phyloP scores from a whole-genome alignment of 441 rosid species.

The Melastoma candidum region DNA sequence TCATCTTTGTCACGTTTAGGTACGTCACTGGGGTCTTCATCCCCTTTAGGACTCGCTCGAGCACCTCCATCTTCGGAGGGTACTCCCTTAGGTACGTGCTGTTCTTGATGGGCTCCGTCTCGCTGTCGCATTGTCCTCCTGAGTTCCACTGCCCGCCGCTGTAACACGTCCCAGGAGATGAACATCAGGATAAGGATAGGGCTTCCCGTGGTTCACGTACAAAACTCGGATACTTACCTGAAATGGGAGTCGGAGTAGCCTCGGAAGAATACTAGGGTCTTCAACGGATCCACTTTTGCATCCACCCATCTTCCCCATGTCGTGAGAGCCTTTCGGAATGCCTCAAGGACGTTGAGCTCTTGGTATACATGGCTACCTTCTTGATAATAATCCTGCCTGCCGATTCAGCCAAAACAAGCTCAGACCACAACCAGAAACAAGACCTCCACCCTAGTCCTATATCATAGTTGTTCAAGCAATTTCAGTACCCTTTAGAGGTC shows the following conservation, averaged over 20 bases:
- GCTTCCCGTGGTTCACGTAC: background rate
- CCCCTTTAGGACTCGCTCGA: conserved; percentile 59
- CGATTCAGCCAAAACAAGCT: too few relatives aligned
- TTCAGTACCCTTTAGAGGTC: conserved; percentile 42
- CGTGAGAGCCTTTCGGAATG: conserved; percentile 74
- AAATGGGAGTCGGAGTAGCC: conserved; percentile 90
- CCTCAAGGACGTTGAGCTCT: conserved; percentile 74
- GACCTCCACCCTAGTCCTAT: too few relatives aligned
- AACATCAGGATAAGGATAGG: background rate
- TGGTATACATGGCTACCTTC: conserved; percentile 71
- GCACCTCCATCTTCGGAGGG: conserved; percentile 61
- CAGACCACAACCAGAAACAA: too few relatives aligned
- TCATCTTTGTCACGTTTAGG: conserved; percentile 68
- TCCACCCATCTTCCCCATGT: conserved; percentile 96
- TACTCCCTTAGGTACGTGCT: conserved; percentile 48
- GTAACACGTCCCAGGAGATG: conserved; percentile 7
- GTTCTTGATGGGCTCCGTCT: conserved; percentile 73
- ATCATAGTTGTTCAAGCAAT: too few relatives aligned
- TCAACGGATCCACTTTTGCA: conserved; percentile 47
- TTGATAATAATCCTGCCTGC: conserved; percentile 88
- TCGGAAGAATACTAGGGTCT: conserved; percentile 66
- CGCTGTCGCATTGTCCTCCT: conserved; percentile 75
- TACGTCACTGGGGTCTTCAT: conserved; percentile 73
- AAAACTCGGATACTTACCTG: conserved; percentile 31
- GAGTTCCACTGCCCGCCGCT: conserved; percentile 99